A percentile compares a stretch with the other conserved stretches of the same genome.
Conservation (phyloP, 305 asterid species). For the Rubia occidens region DNA sequence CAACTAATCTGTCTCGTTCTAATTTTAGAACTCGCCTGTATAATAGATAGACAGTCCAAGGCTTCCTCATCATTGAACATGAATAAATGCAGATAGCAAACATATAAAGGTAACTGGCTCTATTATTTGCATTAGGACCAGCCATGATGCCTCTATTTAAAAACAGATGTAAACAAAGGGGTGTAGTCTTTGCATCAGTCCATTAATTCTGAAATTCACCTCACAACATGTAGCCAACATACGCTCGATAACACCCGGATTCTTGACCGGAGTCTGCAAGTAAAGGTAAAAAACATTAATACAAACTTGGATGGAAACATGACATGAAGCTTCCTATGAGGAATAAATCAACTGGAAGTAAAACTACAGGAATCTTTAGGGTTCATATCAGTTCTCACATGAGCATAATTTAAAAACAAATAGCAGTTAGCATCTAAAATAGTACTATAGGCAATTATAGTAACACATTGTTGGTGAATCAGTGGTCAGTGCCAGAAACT, state of each 20-base stretch:
- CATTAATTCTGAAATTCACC: slow-evolving; percentile 34
- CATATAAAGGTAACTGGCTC: neutral
- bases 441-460: neutral
- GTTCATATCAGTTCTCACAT: neutral
- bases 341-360: neutral
- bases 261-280: slow-evolving; percentile 54
- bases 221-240: slow-evolving; percentile 67
- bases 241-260: slow-evolving; percentile 48
- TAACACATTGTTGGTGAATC: neutral
- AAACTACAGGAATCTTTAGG: neutral
- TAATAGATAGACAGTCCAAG: neutral
- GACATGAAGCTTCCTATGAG: neutral
- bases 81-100: neutral
- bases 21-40: neutral
- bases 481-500: neutral
- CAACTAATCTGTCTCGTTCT: neutral
- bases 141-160: neutral
- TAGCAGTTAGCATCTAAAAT: neutral
- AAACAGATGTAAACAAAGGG: neutral
- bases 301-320: neutral
- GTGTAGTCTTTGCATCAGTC: neutral
- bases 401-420: neutral
- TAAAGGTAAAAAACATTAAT: neutral
- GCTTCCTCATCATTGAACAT: neutral
- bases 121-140: neutral